These are phyloP conservation scores for Monosporozyma solicola DNA, from an alignment of 805 yeast species.

Conservation along the genomic window DNA sequence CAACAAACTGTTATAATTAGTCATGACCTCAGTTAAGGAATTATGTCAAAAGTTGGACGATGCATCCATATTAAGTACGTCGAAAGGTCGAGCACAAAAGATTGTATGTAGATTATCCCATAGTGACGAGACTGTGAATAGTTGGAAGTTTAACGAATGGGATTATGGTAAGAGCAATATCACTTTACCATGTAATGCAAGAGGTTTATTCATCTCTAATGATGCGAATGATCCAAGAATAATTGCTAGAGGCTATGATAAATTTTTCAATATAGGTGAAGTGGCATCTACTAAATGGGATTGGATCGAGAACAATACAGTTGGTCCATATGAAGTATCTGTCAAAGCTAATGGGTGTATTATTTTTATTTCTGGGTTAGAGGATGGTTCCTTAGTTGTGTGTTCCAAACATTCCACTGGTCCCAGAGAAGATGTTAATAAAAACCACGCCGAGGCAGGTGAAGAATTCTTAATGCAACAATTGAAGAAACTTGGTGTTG, in stretches of 20 bases:
- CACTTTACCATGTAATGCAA: constrained; percentile 59
- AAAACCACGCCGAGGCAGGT: constrained; percentile 73
- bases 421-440: constrained; percentile 38
- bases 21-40: not conserved
- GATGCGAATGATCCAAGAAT: constrained; percentile 34
- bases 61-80: constrained; percentile 11
- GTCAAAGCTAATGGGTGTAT: constrained; percentile 93
- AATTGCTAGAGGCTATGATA: constrained; percentile 83
- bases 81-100: constrained; percentile 30
- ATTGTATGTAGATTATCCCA: constrained; percentile 22
- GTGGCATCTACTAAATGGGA: constrained; percentile 42
- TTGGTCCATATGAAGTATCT: constrained; percentile 75
- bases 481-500: constrained; percentile 34
- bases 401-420: constrained; percentile 93
- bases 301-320: constrained; percentile 37
- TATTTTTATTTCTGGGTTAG: constrained; percentile 67
- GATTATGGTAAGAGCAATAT: constrained; percentile 57
- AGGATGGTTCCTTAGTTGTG: constrained; percentile 68
- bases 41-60: constrained; percentile 11
- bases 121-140: constrained; percentile 20
- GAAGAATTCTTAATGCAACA: constrained; percentile 48
- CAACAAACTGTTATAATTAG: not conserved
- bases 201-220: constrained; percentile 66
- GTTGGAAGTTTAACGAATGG: constrained; percentile 90
- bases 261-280: constrained; percentile 82